These are phyloP conservation scores for Mortierella sp. DNA, from an alignment of 371 early-diverging fungal genomes.

Conservation along the genomic window DNA sequence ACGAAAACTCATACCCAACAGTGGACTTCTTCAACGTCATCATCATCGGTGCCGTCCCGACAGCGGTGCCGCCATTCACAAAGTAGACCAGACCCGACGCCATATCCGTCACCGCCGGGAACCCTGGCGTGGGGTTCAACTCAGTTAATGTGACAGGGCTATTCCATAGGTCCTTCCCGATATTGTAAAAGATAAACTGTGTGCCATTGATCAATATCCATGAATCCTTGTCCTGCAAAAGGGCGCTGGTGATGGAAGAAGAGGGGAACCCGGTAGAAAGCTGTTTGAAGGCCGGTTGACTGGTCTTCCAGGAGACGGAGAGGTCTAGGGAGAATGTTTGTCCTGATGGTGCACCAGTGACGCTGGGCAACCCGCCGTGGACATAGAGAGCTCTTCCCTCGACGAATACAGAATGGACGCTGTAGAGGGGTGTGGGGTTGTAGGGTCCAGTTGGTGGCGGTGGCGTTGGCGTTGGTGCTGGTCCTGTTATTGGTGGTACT, in stretches of 20 bases:
- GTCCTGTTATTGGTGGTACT: neutral
- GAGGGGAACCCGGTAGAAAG: neutral
- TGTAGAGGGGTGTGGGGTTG: neutral
- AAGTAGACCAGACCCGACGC: neutral
- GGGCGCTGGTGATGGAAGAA: neutral
- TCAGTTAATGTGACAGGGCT: neutral
- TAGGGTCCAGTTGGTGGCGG: neutral
- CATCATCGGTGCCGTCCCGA: neutral
- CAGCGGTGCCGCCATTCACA: neutral
- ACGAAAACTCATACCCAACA: neutral
- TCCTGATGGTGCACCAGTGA: too few species aligned
- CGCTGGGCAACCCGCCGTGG: neutral
- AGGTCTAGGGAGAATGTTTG: neutral
- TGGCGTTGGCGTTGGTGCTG: neutral
- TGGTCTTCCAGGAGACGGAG: neutral
- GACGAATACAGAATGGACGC: neutral
- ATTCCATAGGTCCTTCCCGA: neutral
- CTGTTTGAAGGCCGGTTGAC: neutral
- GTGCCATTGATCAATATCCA: neutral
- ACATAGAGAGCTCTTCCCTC: neutral
- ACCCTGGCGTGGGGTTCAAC: neutral
- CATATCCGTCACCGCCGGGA: neutral
- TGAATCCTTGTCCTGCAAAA: neutral
- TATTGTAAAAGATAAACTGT: neutral
- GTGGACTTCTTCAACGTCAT: neutral